Conservation (phyloP, 2,329 filamentous ascomycete species). For the Orbilia javanica region DNA sequence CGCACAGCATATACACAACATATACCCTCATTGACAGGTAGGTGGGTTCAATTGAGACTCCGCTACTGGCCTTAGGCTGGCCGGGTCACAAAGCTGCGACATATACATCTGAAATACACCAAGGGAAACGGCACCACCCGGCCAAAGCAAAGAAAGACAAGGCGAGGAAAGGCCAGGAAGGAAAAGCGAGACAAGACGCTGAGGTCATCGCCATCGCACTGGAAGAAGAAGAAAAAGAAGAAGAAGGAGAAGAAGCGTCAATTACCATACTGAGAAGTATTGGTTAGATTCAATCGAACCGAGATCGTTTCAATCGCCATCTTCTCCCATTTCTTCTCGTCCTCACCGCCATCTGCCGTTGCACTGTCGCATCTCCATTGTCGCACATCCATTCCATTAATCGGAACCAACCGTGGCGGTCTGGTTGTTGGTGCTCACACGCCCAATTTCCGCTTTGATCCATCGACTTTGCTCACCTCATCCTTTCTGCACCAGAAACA, state of each 20-base stretch:
- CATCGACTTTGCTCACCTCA: background rate
- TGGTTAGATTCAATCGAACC: background rate
- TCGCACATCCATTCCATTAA: background rate
- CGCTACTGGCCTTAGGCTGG: too few relatives aligned
- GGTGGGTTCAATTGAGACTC: background rate
- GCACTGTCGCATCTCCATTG: background rate
- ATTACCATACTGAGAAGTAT: background rate
- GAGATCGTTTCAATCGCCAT: conserved; percentile 2
- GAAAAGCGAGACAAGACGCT: background rate
- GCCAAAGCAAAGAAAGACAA: background rate
- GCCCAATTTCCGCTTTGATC: conserved; percentile 39
- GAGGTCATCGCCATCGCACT: background rate
- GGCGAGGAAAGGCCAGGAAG: background rate
- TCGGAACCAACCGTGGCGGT: conserved; percentile 6
- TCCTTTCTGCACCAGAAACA: conserved; percentile 32
- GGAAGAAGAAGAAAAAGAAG: too few relatives aligned
- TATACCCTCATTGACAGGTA: background rate
- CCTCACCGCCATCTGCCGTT: conserved; percentile 5
- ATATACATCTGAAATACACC: background rate
- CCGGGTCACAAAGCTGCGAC: background rate
- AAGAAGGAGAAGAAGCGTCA: too few relatives aligned
- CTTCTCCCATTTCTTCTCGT: background rate
- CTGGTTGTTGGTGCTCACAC: conserved; percentile 20
- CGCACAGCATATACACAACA: too few relatives aligned
- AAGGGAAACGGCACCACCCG: background rate